Percentiles rank a stretch among this genome's conserved stretches.
Conservation (phyloP, 352 stramenopile species). For the Pythium folliculosum region DNA sequence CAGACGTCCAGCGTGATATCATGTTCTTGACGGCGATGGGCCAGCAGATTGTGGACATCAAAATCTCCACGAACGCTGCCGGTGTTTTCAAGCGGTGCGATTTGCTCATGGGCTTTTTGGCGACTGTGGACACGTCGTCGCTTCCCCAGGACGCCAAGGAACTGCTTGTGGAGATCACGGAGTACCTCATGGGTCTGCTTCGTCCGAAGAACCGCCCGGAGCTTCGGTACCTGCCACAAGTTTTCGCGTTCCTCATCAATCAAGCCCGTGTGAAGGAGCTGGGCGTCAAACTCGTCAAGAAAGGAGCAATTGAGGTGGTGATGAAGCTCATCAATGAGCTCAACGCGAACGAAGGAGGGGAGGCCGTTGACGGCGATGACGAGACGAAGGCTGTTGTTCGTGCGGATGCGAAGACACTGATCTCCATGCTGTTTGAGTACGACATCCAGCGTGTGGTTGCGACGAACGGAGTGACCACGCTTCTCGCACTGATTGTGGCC, state of each 20-base stretch:
- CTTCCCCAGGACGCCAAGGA: constrained; percentile 57
- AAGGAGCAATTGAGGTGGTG: constrained; percentile 59
- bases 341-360: constrained; percentile 24
- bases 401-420: constrained; percentile 39
- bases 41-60: constrained; percentile 71
- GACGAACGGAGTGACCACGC: constrained; percentile 60
- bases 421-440: constrained; percentile 60
- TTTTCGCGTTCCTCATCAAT: constrained; percentile 49
- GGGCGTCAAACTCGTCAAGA: constrained; percentile 51
- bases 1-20: constrained; percentile 51
- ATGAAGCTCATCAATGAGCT: constrained; percentile 54
- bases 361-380: constrained; percentile 4
- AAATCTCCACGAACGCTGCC: constrained; percentile 48
- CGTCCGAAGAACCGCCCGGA: constrained; percentile 23
- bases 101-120: constrained; percentile 56
- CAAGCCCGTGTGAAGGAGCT: constrained; percentile 30
- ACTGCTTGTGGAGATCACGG: constrained; percentile 59
- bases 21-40: constrained; percentile 67
- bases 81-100: constrained; percentile 71
- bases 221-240: constrained; percentile 26
- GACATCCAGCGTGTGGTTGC: constrained; percentile 66
- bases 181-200: constrained; percentile 45
- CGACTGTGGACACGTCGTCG: constrained; percentile 40
- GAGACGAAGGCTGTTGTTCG: constrained; percentile 6
- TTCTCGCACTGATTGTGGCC: constrained; percentile 44